A percentile compares a stretch with the other conserved stretches of the same genome.
phyloP scores from a whole-genome alignment of 108 stramenopile species.

The Epipyxis sp. region DNA sequence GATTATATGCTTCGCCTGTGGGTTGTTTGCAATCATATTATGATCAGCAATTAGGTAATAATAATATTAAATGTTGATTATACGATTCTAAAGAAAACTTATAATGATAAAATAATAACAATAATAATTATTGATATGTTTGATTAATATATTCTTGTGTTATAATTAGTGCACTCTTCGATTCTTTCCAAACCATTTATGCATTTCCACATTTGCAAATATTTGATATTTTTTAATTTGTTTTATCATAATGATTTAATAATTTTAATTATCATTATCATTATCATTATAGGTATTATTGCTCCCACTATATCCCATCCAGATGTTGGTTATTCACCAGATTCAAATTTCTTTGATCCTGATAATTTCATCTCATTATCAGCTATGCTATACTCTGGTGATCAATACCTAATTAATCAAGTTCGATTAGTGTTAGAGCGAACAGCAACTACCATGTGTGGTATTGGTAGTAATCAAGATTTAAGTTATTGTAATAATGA shows the following conservation, averaged over 20 bases:
- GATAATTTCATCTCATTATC: slow-evolving; percentile 44
- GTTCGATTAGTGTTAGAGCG: slow-evolving; percentile 40
- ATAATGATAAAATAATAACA: no score
- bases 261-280: no score
- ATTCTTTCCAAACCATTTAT: no score
- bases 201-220: no score
- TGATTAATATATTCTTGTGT: no score
- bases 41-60: not conserved
- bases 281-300: slow-evolving; percentile 31
- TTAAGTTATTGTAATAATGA: not conserved
- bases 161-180: no score
- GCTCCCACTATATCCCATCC: slow-evolving; percentile 44
- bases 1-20: not conserved
- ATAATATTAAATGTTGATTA: no score
- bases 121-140: no score
- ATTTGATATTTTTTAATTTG: no score
- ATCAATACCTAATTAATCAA: slow-evolving; percentile 36
- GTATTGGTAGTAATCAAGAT: not conserved
- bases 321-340: slow-evolving; percentile 36
- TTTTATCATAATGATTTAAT: no score
- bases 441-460: slow-evolving; percentile 30
- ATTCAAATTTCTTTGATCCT: slow-evolving; percentile 48
- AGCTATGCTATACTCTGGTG: slow-evolving; percentile 39
- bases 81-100: no score
- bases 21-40: slow-evolving; percentile 32